Conservation (phyloP, 305 asterid genomes). For the Rubia balearica region DNA sequence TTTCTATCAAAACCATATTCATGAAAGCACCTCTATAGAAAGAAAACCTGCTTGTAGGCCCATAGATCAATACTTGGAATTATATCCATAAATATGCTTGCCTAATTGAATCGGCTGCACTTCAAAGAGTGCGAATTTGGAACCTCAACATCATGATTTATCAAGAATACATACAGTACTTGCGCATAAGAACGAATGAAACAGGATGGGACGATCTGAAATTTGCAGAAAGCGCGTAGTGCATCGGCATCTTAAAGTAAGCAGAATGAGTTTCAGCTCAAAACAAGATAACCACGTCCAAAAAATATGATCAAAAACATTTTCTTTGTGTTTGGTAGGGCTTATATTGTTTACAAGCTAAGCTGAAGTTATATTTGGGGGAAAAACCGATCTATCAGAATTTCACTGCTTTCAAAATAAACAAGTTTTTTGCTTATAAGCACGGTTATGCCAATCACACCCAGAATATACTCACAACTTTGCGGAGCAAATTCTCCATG, state of each 20-base stretch:
- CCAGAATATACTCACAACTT: conserved; percentile 14
- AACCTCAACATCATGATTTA: not conserved
- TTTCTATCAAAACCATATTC: not conserved
- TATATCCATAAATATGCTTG: not conserved
- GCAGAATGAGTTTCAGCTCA: not conserved
- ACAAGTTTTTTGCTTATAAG: too few relatives aligned
- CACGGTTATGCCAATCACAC: not conserved
- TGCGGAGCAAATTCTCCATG: conserved; percentile 13
- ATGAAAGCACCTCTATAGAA: not conserved
- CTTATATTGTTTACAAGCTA: too few relatives aligned
- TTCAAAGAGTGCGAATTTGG: not conserved
- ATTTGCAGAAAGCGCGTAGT: too few relatives aligned
- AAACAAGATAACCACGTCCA: not conserved
- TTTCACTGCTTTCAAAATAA: too few relatives aligned
- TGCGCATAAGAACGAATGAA: not conserved
- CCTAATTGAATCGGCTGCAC: not conserved
- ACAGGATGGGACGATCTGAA: not conserved
- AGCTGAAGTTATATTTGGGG: too few relatives aligned
- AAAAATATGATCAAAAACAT: not conserved
- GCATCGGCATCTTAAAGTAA: not conserved
- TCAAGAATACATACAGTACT: not conserved
- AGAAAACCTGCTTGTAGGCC: not conserved
- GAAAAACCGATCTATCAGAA: too few relatives aligned
- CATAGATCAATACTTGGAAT: not conserved
- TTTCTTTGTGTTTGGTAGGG: not conserved